Percentiles rank a stretch among this genome's conserved stretches.
Conservation (phyloP, 140 eudicot genomes). For the Cichorium intybus region DNA sequence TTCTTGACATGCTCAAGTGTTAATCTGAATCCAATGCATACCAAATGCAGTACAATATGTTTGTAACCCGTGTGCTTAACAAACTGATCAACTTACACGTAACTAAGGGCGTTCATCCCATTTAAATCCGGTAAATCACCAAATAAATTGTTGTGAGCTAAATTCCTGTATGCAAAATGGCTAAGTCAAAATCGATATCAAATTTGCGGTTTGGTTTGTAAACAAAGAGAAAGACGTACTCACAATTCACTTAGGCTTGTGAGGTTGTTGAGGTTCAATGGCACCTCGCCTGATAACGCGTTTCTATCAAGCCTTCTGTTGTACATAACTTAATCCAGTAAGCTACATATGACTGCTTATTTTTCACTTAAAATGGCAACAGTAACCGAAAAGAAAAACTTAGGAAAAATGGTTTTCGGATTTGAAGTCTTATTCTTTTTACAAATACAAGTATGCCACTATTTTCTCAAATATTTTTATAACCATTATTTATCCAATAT, state of each 20-base stretch:
- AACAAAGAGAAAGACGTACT: constrained; percentile 31
- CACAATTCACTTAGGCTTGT: constrained; percentile 72
- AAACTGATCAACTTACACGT: constrained; percentile 81
- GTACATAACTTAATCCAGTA: constrained; percentile 13
- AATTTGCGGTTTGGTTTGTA: background rate
- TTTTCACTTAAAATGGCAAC: background rate
- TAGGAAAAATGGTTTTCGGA: background rate
- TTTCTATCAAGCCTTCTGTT: constrained; percentile 93
- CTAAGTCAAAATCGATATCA: background rate
- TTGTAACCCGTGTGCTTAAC: too few species aligned
- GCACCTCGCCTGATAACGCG: constrained; percentile 49
- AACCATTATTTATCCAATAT: background rate
- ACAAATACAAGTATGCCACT: too few species aligned
- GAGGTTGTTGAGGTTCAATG: constrained; percentile 74
- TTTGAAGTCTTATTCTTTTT: background rate
- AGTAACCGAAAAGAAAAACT: background rate
- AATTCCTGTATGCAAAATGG: constrained; percentile 43
- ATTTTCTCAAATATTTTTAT: background rate
- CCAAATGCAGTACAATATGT: background rate
- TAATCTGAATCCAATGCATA: background rate
- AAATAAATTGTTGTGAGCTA: constrained; percentile 71
- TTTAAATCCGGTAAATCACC: constrained; percentile 77
- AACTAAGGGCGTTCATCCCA: constrained; percentile 81
- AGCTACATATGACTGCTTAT: background rate
- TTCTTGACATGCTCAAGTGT: background rate